Evolutionary conservation across 106 monocot genomes (phyloP), one percentile per base, ranked within the genome.

Genomic region (Allium sativum): DNA sequence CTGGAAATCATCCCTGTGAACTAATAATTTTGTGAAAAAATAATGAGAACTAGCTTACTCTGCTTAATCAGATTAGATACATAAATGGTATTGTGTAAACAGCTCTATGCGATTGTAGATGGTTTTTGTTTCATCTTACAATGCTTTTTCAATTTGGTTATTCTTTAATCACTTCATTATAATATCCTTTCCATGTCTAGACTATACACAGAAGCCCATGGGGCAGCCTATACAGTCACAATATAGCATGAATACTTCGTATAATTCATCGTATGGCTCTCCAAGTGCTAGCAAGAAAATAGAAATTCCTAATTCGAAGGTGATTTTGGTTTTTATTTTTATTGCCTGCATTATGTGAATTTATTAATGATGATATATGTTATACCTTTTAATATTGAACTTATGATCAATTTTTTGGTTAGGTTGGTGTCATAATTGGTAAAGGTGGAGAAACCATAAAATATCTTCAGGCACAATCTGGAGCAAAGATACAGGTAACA

Each of bases 361-460:
- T 47, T 18, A 4, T 3, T 11, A 50, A 15, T 12, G 48, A 12
- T 70, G 15, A 45, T 50, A 3, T 50, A 12, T 12, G 11, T 6
- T 50, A 3, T 50, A 50, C 48, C 48, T 15, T 11, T 15, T 50
- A 11, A 50, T 31, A 31, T 31, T 31, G 31, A 50, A 50, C 48
- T 50, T 50, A 15, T 50, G 11, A 50, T 50, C 11, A 50, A 22
- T 59, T 16, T 20, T 50, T 12, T 62, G 18, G 48, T 31, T 42
- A 89, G 89, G 89, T 89, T 72, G 89, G 84, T 69, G 81, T 89
- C 55, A 89, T 89, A n/a, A 89, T 89, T 74, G 84, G 89, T 7
- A 81, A 84, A 77, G 68, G 76, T 68, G 89, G 89, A 55, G 89
- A 89, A 55, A 89, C 84, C 9, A 89, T 89, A 14, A 89, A 82